Conservation (phyloP, 179 eudicot species). For the Gypsophila paniculata region DNA sequence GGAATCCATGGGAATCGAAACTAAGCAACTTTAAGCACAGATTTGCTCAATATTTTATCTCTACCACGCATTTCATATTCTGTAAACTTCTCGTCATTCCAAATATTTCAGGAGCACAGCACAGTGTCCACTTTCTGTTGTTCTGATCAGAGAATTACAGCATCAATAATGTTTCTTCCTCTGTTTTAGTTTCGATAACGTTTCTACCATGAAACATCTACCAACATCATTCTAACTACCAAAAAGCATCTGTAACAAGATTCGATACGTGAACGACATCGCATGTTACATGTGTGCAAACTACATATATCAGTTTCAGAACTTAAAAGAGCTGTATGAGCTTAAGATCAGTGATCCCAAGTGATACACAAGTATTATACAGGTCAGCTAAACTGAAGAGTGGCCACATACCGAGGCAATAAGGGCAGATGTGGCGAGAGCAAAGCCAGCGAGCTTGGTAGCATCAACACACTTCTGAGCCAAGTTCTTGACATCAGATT, state of each 20-base stretch:
- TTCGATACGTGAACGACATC: background rate
- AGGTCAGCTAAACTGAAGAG: background rate
- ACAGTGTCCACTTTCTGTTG: background rate
- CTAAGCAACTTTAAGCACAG: background rate
- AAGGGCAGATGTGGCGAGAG: conserved; percentile 97
- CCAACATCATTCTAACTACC: background rate
- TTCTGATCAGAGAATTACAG: background rate
- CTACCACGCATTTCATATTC: background rate
- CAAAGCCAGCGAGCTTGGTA: conserved; percentile 92
- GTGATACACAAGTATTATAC: background rate
- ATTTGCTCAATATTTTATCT: background rate
- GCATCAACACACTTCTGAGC: conserved; percentile 79
- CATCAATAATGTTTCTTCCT: background rate
- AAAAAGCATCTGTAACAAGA: background rate
- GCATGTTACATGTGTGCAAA: background rate
- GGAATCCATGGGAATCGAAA: background rate
- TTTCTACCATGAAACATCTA: background rate
- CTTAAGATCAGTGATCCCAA: background rate
- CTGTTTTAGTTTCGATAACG: background rate
- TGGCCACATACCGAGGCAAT: conserved; percentile 60
- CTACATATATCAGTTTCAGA: background rate
- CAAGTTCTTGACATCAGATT: conserved; percentile 76
- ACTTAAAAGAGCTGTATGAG: background rate
- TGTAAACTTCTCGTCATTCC: background rate
- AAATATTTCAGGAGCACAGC: background rate